Base-by-base conservation (phyloP, 805 yeast genomes). In the Candida chilensis region DNA sequence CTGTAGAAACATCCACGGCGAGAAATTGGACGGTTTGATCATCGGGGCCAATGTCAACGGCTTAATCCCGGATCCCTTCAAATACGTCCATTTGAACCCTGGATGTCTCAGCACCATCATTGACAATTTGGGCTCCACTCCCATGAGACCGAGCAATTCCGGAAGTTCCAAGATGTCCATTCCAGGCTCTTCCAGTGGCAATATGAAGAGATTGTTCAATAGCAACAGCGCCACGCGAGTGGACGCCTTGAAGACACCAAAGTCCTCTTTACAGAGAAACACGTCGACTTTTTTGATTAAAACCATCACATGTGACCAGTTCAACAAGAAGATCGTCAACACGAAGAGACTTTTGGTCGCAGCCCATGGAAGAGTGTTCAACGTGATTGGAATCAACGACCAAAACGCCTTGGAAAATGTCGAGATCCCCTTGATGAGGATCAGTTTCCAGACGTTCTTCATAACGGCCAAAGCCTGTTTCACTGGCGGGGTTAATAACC, bases 1-100 rank as follows among this genome's bases (percentile, higher is more conserved):
- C 19, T 30, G 54, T 47, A 48, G 61, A 4, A 48, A 52, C 16
- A 47, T 50, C 27, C 52, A 51, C 27, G 64, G 56, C 27, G 60
- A 59, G 32, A 55, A 54, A 17, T 40, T 58, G 29, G 62, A 56
- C 17, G 71, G 63, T 17, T 65, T 67, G 4, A 39, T 64, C 17
- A 56, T 73, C 14, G 81, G 78, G 0, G 74, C 78, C 27, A 60
- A 60, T 27, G 58, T 73, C 17, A 72, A 70, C 35, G 74, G 79
- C 0, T 47, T 74, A 31, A 36, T 50, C 25, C 65, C 74, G 4
- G 81, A 74, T 41, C 69, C 73, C 2, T 73, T 67, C 41, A 59
- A 60, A 32, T 52, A 60, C 17, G 74, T 72, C 14, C 73, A 66
- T 39, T 48, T 73, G 32, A 71, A 66, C 13, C 78, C 79, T 0